These are phyloP conservation scores for Infundibulicybe gibba DNA, from an alignment of 768 basidiomycete species.

Conservation along the genomic window DNA sequence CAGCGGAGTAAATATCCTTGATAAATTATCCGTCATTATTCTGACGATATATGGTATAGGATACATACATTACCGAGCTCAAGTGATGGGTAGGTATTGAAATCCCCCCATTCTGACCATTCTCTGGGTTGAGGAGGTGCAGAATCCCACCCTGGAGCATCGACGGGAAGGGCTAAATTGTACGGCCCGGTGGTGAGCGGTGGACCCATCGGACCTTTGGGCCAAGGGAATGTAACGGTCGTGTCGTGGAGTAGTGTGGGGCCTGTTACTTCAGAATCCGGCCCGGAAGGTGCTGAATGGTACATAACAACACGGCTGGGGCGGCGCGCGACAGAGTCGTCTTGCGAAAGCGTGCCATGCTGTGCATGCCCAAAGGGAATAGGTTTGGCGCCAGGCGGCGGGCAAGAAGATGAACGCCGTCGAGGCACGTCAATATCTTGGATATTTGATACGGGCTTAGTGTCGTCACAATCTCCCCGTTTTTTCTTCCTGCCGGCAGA, in stretches of 20 bases:
- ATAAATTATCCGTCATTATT: background rate
- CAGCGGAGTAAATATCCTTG: background rate
- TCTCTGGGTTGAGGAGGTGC: conserved; percentile 5
- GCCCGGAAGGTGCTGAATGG: conserved; percentile 4
- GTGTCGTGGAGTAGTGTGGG: background rate
- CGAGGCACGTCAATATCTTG: conserved; percentile 6
- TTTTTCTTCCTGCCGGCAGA: conserved; percentile 3
- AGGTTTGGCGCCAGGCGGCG: conserved; percentile 30
- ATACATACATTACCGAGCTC: background rate
- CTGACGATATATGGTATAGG: background rate
- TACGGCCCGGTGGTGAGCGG: conserved; percentile 11
- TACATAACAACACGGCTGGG: conserved; percentile 14
- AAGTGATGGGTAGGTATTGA: background rate
- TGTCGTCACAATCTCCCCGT: conserved; percentile 5
- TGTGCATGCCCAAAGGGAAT: conserved; percentile 8
- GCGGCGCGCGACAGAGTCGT: conserved; percentile 15
- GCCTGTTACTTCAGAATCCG: background rate
- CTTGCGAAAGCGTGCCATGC: conserved; percentile 2
- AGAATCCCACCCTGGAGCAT: conserved; percentile 13
- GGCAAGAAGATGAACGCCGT: conserved; percentile 38
- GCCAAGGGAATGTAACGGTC: background rate
- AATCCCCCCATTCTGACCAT: conserved; percentile 2
- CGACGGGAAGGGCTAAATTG: conserved; percentile 7
- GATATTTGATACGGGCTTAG: background rate
- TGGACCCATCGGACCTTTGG: conserved; percentile 3